Evolutionary conservation across 1,284 basidiomycete species (phyloP).

Genomic region (Apiotrichum siamense): DNA sequence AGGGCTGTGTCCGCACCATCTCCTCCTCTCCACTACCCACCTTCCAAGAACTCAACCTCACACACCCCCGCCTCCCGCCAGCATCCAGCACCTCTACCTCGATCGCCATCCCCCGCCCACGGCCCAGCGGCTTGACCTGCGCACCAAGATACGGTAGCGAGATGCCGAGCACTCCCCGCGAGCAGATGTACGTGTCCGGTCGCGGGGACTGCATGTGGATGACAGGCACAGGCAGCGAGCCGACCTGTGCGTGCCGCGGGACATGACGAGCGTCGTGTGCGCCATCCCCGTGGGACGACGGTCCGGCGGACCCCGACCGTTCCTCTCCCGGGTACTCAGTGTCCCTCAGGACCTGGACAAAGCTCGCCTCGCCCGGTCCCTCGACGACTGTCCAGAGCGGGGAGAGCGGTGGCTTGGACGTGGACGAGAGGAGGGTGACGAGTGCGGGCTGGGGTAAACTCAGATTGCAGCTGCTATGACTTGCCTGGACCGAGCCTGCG

Average conservation of each 20-base stretch:
- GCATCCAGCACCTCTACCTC: constrained; percentile 70
- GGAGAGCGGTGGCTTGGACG: constrained; percentile 57
- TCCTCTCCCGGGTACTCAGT: constrained; percentile 19
- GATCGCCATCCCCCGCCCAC: constrained; percentile 61
- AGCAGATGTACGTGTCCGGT: constrained; percentile 61
- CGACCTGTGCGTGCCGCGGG: constrained; percentile 48
- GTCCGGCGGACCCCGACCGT: too few species aligned
- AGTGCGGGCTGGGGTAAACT: constrained; percentile 54
- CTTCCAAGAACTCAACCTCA: constrained; percentile 76
- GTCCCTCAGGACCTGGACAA: constrained; percentile 62
- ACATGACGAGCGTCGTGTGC: constrained; percentile 11
- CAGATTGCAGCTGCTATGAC: not conserved
- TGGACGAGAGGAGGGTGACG: constrained; percentile 72
- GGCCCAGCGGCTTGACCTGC: constrained; percentile 63
- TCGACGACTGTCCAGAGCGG: constrained; percentile 55
- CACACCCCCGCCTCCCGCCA: constrained; percentile 55
- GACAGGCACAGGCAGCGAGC: constrained; percentile 55
- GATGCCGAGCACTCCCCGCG: constrained; percentile 57
- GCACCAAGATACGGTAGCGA: constrained; percentile 68
- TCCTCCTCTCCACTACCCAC: constrained; percentile 46
- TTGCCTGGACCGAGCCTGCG: constrained; percentile 25
- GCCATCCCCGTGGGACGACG: not conserved
- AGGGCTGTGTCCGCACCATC: not conserved
- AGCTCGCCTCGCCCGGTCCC: constrained; percentile 60
- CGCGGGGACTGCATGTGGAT: constrained; percentile 78